Base-by-base conservation (phyloP, 2,329 filamentous ascomycete species). In the Aplosporella prunicola region DNA sequence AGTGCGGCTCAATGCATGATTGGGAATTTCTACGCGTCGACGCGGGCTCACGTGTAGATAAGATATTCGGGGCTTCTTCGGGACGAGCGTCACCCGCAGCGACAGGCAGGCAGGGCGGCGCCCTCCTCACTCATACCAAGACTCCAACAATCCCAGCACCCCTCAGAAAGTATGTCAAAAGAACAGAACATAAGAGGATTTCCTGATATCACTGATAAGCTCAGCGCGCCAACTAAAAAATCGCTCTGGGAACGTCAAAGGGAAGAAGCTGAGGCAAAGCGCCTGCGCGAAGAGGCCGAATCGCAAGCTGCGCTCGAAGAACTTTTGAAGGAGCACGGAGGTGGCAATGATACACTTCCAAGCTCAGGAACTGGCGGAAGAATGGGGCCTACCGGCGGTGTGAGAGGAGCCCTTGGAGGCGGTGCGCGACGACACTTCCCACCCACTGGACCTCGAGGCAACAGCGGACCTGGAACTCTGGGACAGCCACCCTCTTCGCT, bases 181-280 rank as follows among this genome's bases (percentile, higher is more conserved):
- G 10, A 18, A 7, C 20, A 9, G 16, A 20, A 33, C 15, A 50
- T 43, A 20, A 43, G n/a, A 48, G 25, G 61, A 64, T 32, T 88
- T 89, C 51, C 80, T 83, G 76, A 86, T 51, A 70, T 84, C 42
- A 75, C 80, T 40, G 73, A 78, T 35, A 93, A 93, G 61, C 76
- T 91, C 34, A 76, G 81, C n/a, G 84, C 84, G 32, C 78, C 84
- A 0, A 72, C 79, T 44, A 91, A 88, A 61, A 84, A 91, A 55
- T 93, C 86, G 14, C 72, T 82, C 17, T 94, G 93, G 57, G 88
- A 94, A 63, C 80, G 80, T 50, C 83, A 93, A 58, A 86, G 83
- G 58, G 84, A 84, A 42, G 86, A 93, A 57, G 84, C 83, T 40
- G 86, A 93, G 66, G 86, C 85, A 16, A 94, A 94, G 64, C 79